Base-by-base conservation (phyloP, 176 grass and related monocot genomes). In the Phyllostachys edulis region DNA sequence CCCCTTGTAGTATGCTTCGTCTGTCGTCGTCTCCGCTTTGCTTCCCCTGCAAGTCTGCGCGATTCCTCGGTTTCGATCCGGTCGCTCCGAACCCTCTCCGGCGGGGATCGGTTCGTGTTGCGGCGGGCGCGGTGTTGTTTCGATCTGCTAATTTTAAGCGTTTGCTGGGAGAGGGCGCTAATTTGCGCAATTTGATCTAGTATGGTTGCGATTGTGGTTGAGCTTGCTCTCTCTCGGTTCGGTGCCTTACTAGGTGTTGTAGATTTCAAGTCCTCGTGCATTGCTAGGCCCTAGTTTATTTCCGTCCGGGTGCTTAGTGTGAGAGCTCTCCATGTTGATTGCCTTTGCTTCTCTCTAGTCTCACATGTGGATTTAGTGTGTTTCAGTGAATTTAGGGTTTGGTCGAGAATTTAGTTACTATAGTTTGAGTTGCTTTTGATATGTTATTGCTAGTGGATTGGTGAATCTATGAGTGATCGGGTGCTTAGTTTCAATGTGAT, bases 11-110 rank as follows among this genome's bases (percentile, higher is more conserved):
- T 74, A 23, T 27, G 1, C 42, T 20, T 42, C 12, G 1, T 6
- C n/a, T 57, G 12, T 85, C 55, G 13, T 65, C 2, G 39, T 73
- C 86, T 41, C 67, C 56, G 81, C 84, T 81, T 88, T 91, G 76
- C 76, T 85, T 86, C 81, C 65, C 62, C 84, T 87, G 46, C 70
- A 86, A 86, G 79, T 32, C 27, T 86, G 37, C 45, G 47, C 44
- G 54, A 73, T 85, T 49, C 73, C 82, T 32, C 49, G 41, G 70
- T 1, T 42, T 61, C 78, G 63, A 77, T 87, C 67, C 2, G 87
- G 50, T 62, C 59, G 60, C 9, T 64, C 36, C 20, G 45, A 17
- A 13, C 36, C 37, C 34, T 39, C 1, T 46, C 1, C 14, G 26
- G 10, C 2, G 71, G 29, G 29, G n/a, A 6, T 71, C 7, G 63